Base-by-base conservation (phyloP, 768 basidiomycete genomes). In the Termitomyces sp. region DNA sequence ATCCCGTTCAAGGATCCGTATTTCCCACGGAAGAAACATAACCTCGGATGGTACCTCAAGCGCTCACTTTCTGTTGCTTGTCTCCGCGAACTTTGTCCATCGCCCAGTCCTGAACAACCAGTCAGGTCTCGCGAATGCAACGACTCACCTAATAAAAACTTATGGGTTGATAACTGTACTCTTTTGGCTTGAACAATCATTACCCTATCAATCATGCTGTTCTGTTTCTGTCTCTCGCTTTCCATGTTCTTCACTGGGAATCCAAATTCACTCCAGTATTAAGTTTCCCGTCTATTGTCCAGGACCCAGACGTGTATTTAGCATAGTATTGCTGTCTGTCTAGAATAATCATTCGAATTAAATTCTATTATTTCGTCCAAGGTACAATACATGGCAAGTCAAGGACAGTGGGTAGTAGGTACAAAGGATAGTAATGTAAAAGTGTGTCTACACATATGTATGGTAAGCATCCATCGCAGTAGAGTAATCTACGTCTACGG, bases 11-110 rank as follows among this genome's bases (percentile, higher is more conserved):
- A 76, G 76, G 76, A 76, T 54, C 72, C 75, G 3, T 75, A 70
- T 53, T 63, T 61, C 45, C 75, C 74, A 6, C 67, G 66, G 1
- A 60, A 66, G 53, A 70, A 71, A 55, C 74, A 76, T 56, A 62
- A 68, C 52, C 63, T 70, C 33, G 71, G 62, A 17, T 77, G 75
- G 76, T 69, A 70, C 60, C 68, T 75, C 50, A 77, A 75, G 57
- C 70, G 70, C 28, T 73, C 74, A 6, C 71, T 74, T 40, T 75
- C 75, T 30, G 60, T 72, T 33, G 65, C 66, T 3, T 71, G 67
- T 53, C 56, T 76, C 41, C 70, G 69, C 28, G 75, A 76, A 61
- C 66, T 76, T 43, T 56, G 60, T 7, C 56, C 58, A 14, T 40
- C 47, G 14, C 56, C 55, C 49, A 51, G n/a, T 19, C 49, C 33